These are phyloP conservation scores for Mycena rosella DNA, from an alignment of 768 basidiomycete genomes.

Conservation along the genomic window DNA sequence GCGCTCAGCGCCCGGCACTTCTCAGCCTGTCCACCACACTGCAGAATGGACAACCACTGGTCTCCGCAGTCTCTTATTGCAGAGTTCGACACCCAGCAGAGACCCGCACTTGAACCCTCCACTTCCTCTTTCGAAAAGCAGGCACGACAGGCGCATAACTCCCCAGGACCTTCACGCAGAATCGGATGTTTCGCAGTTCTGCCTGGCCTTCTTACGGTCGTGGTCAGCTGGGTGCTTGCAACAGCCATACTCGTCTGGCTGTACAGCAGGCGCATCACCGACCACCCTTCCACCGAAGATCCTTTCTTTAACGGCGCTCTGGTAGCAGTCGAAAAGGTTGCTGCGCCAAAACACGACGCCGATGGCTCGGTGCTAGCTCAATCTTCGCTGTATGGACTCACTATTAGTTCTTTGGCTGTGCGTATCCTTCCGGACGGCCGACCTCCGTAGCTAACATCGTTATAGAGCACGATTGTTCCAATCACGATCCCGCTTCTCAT, in stretches of 20 bases:
- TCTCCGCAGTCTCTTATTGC: not conserved
- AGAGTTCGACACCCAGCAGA: not conserved
- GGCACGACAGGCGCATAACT: not conserved
- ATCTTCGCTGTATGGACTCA: conserved; percentile 2
- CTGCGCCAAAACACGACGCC: conserved; percentile 1
- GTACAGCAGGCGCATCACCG: not conserved
- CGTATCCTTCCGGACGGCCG: not conserved
- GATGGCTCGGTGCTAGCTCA: conserved; percentile 2
- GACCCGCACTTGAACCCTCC: not conserved
- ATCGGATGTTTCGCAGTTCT: not conserved
- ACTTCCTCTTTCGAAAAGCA: not conserved
- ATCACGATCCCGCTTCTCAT: conserved; percentile 1
- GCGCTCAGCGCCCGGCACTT: too few relatives aligned
- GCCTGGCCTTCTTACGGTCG: not conserved
- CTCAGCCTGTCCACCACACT: too few relatives aligned
- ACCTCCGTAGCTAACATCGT: not conserved
- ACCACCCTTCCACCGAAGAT: conserved; percentile 7
- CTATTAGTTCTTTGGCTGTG: conserved; percentile 11
- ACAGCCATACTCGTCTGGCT: conserved; percentile 8
- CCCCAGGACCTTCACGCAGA: not conserved
- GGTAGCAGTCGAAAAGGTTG: not conserved
- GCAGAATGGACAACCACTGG: not conserved
- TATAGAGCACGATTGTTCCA: not conserved
- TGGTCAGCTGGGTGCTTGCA: conserved; percentile 9
- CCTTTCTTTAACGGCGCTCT: not conserved